Conservation (phyloP, 2,329 filamentous ascomycete species). For the Apiospora hydei region DNA sequence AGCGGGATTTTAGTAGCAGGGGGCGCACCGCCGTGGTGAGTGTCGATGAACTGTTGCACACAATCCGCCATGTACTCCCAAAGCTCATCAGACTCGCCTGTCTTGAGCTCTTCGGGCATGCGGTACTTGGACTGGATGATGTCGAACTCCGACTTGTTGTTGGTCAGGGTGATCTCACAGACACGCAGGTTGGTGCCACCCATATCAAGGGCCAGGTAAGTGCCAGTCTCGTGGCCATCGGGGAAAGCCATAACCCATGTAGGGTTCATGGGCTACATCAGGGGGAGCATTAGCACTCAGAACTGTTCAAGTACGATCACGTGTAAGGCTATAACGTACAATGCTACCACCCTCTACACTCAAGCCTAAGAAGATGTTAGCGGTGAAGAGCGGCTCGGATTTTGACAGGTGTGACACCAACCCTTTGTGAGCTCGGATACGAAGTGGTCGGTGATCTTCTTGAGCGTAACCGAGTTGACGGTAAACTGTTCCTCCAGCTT, state of each 20-base stretch:
- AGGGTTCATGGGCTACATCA: conserved; percentile 87
- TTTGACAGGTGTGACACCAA: conserved; percentile 41
- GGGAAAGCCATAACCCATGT: conserved; percentile 95
- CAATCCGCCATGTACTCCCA: conserved; percentile 97
- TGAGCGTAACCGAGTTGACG: conserved; percentile 79
- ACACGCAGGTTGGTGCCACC: conserved; percentile 95
- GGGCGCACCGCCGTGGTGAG: conserved; percentile 71
- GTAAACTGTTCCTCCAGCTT: conserved; percentile 85
- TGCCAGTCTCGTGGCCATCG: conserved; percentile 85
- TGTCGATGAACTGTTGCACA: conserved; percentile 87
- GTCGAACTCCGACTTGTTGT: conserved; percentile 88
- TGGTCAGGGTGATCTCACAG: conserved; percentile 88
- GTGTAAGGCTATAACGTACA: conserved; percentile 61
- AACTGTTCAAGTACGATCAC: conserved; percentile 7
- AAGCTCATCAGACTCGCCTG: conserved; percentile 81
- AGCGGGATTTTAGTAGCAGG: conserved; percentile 74
- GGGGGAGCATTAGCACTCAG: not conserved
- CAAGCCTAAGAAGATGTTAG: conserved; percentile 63
- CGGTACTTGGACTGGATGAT: conserved; percentile 97
- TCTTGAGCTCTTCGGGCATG: conserved; percentile 93
- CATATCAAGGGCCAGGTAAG: conserved; percentile 91
- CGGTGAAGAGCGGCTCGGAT: not conserved
- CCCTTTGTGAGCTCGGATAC: conserved; percentile 87
- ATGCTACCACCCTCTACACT: conserved; percentile 91
- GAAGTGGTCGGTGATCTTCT: conserved; percentile 90